Evolutionary conservation across 306 rosid species (phyloP).

Genomic region (Psophocarpus tetragonolobus): DNA sequence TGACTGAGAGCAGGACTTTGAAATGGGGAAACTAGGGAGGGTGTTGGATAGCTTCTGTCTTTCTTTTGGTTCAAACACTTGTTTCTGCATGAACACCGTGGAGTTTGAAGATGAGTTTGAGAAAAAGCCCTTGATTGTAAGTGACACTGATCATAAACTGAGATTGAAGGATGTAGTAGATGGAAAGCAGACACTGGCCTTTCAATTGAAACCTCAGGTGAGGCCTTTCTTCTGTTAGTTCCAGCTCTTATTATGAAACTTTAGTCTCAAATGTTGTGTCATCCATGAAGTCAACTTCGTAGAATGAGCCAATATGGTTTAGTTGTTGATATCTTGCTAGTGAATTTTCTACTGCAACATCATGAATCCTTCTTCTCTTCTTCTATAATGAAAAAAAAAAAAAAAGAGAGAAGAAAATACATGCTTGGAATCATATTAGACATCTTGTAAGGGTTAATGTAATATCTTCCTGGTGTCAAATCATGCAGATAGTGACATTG

Average conservation of each 20-base stretch:
- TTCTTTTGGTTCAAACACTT: slow-evolving; percentile 59
- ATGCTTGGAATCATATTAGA: not conserved
- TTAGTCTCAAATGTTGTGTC: not conserved
- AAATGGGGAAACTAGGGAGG: slow-evolving; percentile 77
- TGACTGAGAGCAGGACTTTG: not conserved
- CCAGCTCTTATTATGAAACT: not conserved
- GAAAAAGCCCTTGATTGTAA: slow-evolving; percentile 48
- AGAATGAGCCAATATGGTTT: not conserved
- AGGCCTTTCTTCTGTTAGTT: not conserved
- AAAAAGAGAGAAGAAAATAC: no score
- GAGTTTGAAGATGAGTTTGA: slow-evolving; percentile 66
- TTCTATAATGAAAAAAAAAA: not conserved
- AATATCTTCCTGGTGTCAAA: slow-evolving; percentile 7
- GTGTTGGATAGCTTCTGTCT: slow-evolving; percentile 60
- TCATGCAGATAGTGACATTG: slow-evolving; percentile 69
- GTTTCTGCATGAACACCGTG: slow-evolving; percentile 68
- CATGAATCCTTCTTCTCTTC: not conserved
- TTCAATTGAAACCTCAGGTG: slow-evolving; percentile 89
- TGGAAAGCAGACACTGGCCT: slow-evolving; percentile 85
- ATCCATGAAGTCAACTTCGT: not conserved
- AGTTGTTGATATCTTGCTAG: not conserved
- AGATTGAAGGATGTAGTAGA: slow-evolving; percentile 77
- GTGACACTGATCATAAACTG: slow-evolving; percentile 45
- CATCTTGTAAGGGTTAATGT: not conserved
- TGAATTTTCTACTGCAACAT: not conserved